Evolutionary conservation across 176 grass and related monocot species (phyloP), one percentile per base, ranked within the genome.

Genomic region (Musa itinerans): DNA sequence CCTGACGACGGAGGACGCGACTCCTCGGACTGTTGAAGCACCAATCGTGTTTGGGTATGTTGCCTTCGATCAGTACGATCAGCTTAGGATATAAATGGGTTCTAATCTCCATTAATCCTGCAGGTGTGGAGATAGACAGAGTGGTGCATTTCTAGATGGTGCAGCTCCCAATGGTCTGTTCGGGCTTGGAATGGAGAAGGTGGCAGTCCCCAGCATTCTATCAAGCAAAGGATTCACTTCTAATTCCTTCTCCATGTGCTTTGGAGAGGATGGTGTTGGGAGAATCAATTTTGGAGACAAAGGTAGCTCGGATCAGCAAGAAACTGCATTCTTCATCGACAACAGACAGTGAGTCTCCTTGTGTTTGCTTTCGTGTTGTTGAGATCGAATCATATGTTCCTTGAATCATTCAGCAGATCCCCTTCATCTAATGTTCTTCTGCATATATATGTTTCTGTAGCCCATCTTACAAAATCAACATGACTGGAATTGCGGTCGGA

Each of bases 231-330:
- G 88, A 83, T 23, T 89, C 55, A 79, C 85, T 21, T 69, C 80
- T 50, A 80, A 99, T 70, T 99, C 96, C 23, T 99, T 99, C 72
- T 99, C 96, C 50, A 99, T 99, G 91, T 99, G 96, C 65, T 99
- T 99, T 53, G 76, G 83, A 21, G 43, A 72, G 29, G 83, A 89
- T 13, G 96, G 86, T 11, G 26, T 77, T 53, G 96, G 96, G 26
- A 86, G 91, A 70, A 87, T 99, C 83, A 92, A 92, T 63, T 99
- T 99, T 58, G 96, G 96, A n/a, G 96, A 99, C 87, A 83, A 73
- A 0, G 96, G 96, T 75, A 95, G 78, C 85, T 84, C 88, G 0
- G 85, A 89, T 50, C 96, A 99, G 81, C 63, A 80, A 76, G 96
- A 99, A 81, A 94, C 96, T 59, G 84, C 88, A 12, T 54, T 99